Evolutionary conservation across 1,139 yeast genomes (phyloP), one percentile per base, ranked within the genome.

Genomic region (Lodderomyces parapsilosis): DNA sequence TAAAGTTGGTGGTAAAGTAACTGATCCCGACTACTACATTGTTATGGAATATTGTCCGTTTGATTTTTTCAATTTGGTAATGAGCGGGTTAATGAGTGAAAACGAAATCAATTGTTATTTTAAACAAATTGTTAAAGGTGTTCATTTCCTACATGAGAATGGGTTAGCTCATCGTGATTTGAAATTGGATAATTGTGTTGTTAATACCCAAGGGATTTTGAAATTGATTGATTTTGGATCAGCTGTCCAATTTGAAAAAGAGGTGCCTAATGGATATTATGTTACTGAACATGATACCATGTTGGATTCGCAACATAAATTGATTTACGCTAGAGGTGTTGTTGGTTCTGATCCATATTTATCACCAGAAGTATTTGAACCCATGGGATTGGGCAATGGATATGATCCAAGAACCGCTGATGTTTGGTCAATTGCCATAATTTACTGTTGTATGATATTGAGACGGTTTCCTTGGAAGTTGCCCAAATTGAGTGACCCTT

Each of bases 261-360:
- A 44, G 59, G 47, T 70, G 61, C 31, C 60, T 49, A 45, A 65
- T 61, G 64, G 43, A 38, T 48, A 39, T 51, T 45, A 47, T 33
- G 65, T 70, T 9, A 63, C 63, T 7, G 52, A 50, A 7, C 53
- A 58, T 33, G 51, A 56, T 41, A 43, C 60, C 4, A 47, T 51
- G 48, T 42, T 50, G 31, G 62, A 58, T 38, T 59, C 53, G 3
- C 48, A 49, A 7, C 59, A 58, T 46, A 59, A 60, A 43, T 56
- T 71, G 34, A 52, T 66, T 2, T 48, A 58, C 39, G 83, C 87
- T 1, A 65, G 74, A 30, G 94, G 94, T n/a, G 75, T 86, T 8
- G 88, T 85, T 20, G 94, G 94, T 2, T 81, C 88, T 9, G 94
- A 86, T 62, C 94, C 94, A 4, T 86, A 86, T 57, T 63, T 86